Evolutionary conservation across 2,329 filamentous ascomycete genomes (phyloP), one percentile per base, ranked within the genome.

Genomic region (Dactylellina haptotyla): DNA sequence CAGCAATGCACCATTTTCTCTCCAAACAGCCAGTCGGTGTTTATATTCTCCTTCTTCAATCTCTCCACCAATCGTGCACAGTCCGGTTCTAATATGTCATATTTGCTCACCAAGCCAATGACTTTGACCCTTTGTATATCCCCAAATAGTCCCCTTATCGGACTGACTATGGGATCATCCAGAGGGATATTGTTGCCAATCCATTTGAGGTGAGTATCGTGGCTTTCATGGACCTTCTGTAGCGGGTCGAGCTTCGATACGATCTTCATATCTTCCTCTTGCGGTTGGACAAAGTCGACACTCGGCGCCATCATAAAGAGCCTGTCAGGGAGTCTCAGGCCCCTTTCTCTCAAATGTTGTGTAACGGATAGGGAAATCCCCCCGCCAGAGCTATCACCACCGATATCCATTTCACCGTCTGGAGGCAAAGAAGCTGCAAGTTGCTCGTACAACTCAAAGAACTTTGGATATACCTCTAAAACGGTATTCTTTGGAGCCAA

Each of bases 281-380:
- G 51, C 9, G 64, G 54, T 32, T 53, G 64, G 4, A 59, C 64
- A 41, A 69, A 69, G 20, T 69, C 64, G 1, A 69, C 54, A 10
- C 64, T 69, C 4, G 64, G 64, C 8, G 64, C 64, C 64, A 69
- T 69, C 45, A 69, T 46, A 12, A 69, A 69, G 4, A 69, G 16
- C 18, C 64, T 30, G 37, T 54, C 39, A 8, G 64, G 64, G 3
- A 61, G 14, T 4, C 46, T 20, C 25, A 61, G 18, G 5, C 54
- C 54, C 18, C 16, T 59, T 14, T 32, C 45, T 5, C 37, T 46
- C 10, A 69, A 26, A 20, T 69, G 64, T 32, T 69, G 64, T 4
- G 39, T 46, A 8, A 69, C 41, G 9, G 64, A 69, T 1, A 69
- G 45, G 0, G 54, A 51, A 26, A 69, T 69, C 9, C 64, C 64